Conservation (phyloP, 179 eudicot species). For the Gypsophila paniculata region DNA sequence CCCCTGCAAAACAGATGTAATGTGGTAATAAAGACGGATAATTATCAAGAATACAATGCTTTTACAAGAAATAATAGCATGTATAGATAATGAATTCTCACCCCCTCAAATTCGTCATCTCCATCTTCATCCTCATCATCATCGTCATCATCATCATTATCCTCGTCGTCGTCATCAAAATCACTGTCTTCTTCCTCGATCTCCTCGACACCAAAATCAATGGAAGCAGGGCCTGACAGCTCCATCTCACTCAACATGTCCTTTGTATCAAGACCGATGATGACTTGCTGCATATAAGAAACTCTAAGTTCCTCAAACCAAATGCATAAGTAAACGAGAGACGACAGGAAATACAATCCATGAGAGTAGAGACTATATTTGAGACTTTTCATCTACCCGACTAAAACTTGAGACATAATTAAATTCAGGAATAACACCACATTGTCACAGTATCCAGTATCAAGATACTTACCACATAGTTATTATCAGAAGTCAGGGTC, state of each 20-base stretch:
- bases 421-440: not conserved
- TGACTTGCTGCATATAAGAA: constrained; percentile 80
- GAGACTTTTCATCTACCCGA: not conserved
- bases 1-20: constrained; percentile 40
- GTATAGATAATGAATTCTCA: constrained; percentile 17
- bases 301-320: constrained; percentile 20
- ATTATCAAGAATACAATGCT: constrained; percentile 10
- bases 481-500: constrained; percentile 65
- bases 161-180: constrained; percentile 50
- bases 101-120: constrained; percentile 45
- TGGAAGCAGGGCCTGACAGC: constrained; percentile 47
- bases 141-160: constrained; percentile 44
- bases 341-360: not conserved
- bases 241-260: constrained; percentile 79
- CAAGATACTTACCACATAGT: constrained; percentile 60
- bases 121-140: constrained; percentile 38
- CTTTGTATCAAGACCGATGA: constrained; percentile 78
- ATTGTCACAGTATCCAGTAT: not conserved
- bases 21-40: constrained; percentile 7
- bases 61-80: not conserved
- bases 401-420: not conserved
- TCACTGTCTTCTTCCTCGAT: constrained; percentile 61
- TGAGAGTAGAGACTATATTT: not conserved
- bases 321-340: not conserved
- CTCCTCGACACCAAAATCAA: constrained; percentile 62